phyloP scores from a whole-genome alignment of 73 alveolate genomes.

The Paramecium bursaria region DNA sequence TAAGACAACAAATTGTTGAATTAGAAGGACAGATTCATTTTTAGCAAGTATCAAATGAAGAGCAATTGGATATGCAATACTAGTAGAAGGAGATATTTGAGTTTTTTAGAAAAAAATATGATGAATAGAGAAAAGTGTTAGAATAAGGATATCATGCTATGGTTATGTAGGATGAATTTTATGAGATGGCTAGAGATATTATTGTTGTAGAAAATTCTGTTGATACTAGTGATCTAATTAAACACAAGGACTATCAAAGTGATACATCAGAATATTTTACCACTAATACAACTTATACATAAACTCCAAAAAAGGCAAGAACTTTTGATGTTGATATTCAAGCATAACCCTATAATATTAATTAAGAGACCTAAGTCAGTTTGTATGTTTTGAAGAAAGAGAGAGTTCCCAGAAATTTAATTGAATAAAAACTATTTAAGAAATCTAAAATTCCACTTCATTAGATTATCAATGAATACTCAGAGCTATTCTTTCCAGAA shows the following conservation, averaged over 20 bases:
- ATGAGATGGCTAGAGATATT: constrained; percentile 4
- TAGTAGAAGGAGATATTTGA: constrained; percentile 41
- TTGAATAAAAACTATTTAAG: background rate
- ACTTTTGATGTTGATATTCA: constrained; percentile 24
- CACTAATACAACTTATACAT: background rate
- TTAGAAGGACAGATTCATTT: constrained; percentile 16
- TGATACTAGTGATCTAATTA: constrained; percentile 40
- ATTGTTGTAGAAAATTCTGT: constrained; percentile 8
- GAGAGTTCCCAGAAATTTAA: constrained; percentile 40
- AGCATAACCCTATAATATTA: background rate
- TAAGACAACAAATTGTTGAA: background rate
- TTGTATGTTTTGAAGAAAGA: constrained; percentile 8
- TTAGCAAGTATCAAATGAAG: background rate
- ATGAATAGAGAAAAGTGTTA: constrained; percentile 15
- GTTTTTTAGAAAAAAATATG: constrained; percentile 16
- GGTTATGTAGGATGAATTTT: constrained; percentile 12
- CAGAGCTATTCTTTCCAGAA: constrained; percentile 1
- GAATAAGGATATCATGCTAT: constrained; percentile 13
- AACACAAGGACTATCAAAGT: background rate
- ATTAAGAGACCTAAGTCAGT: constrained; percentile 12
- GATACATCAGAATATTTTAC: constrained; percentile 41
- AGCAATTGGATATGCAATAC: constrained; percentile 2
- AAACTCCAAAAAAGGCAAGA: constrained; percentile 29
- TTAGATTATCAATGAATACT: constrained; percentile 9
- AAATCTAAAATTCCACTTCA: constrained; percentile 4